Percentiles rank a stretch among this genome's conserved stretches.
Conservation (phyloP, 2,329 filamentous ascomycete species). For the Cordyceps pruinosa region DNA sequence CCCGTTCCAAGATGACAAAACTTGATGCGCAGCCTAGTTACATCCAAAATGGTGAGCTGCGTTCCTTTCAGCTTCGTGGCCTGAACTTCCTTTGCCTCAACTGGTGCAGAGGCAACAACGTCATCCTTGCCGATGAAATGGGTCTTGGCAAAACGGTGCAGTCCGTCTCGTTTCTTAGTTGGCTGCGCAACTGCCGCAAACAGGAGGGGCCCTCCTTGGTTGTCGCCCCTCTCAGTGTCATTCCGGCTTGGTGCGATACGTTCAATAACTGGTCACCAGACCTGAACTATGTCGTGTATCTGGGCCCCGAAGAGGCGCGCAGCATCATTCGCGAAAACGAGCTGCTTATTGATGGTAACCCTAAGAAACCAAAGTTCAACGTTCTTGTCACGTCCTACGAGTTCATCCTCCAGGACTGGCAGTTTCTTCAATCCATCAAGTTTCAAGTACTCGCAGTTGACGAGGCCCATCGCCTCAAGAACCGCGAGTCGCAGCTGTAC, state of each 20-base stretch:
- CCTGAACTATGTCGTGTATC: conserved; percentile 94
- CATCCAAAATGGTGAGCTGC: conserved; percentile 74
- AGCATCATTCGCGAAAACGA: conserved; percentile 87
- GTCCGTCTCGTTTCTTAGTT: conserved; percentile 93
- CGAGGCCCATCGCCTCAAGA: conserved; percentile 94
- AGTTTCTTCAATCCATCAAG: conserved; percentile 82
- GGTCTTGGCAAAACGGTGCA: conserved; percentile 97
- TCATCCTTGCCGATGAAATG: conserved; percentile 98
- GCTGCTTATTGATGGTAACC: conserved; percentile 76
- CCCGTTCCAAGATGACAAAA: conserved; percentile 65
- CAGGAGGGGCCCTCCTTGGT: conserved; percentile 96
- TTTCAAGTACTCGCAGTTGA: conserved; percentile 97
- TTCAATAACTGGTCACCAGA: conserved; percentile 96
- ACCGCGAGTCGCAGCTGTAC: conserved; percentile 90
- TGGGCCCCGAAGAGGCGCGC: conserved; percentile 79
- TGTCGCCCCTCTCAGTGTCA: conserved; percentile 93
- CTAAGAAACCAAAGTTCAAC: conserved; percentile 89
- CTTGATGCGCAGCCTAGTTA: conserved; percentile 79
- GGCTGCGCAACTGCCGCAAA: conserved; percentile 80
- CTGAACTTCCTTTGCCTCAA: conserved; percentile 95
- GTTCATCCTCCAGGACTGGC: conserved; percentile 80
- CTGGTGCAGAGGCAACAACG: conserved; percentile 90
- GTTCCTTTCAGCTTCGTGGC: conserved; percentile 88
- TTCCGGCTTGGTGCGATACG: conserved; percentile 96
- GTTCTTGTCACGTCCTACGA: conserved; percentile 97